Evolutionary conservation across 1,139 yeast species (phyloP).

Genomic region (Spathaspora jeffriesii): DNA sequence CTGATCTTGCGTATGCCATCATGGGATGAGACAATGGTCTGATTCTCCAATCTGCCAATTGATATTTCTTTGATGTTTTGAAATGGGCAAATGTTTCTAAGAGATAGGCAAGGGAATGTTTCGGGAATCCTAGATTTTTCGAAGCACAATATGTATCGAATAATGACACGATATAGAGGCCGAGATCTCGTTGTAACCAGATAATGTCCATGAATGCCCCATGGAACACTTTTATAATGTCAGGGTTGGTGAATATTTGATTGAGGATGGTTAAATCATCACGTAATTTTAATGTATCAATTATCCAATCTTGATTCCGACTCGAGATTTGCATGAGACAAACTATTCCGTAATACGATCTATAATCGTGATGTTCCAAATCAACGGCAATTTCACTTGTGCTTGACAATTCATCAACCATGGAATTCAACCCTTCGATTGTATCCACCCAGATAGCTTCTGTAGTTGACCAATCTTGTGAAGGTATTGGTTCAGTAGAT

Average conservation of each 20-base stretch:
- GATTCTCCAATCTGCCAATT: conserved; percentile 95
- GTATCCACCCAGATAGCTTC: conserved; percentile 74
- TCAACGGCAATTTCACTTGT: conserved; percentile 94
- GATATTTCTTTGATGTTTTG: conserved; percentile 91
- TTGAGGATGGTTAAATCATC: conserved; percentile 72
- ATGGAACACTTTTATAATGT: conserved; percentile 83
- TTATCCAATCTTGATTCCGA: conserved; percentile 77
- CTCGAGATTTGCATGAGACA: conserved; percentile 94
- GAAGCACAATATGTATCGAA: conserved; percentile 96
- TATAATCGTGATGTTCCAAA: conserved; percentile 92
- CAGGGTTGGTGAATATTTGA: conserved; percentile 76
- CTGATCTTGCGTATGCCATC: conserved; percentile 90
- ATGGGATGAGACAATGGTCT: conserved; percentile 81
- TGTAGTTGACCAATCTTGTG: conserved; percentile 66
- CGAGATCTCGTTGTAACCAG: conserved; percentile 96
- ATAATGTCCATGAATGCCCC: conserved; percentile 97
- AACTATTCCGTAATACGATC: conserved; percentile 88
- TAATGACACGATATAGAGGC: conserved; percentile 83
- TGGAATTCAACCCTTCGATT: conserved; percentile 45
- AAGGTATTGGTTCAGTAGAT: conserved; percentile 51
- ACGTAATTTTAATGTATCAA: conserved; percentile 75
- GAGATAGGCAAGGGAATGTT: conserved; percentile 81
- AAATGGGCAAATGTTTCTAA: conserved; percentile 81
- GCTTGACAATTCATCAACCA: conserved; percentile 55
- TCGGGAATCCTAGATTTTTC: conserved; percentile 72